Evolutionary conservation across 2,329 filamentous ascomycete genomes (phyloP).

Genomic region (Nannizziopsis arthrosporioides): DNA sequence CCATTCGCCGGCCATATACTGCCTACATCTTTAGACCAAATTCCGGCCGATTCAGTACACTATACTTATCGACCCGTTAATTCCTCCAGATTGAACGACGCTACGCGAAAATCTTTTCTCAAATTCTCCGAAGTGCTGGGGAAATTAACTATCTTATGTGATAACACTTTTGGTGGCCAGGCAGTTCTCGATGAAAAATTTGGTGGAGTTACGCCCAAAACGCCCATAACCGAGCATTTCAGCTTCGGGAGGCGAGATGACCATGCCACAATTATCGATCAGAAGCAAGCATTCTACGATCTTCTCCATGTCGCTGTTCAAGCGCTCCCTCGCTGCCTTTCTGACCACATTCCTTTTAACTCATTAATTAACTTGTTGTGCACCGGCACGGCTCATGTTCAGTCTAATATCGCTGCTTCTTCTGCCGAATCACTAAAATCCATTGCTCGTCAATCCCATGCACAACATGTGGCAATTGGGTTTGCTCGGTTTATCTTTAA

Average conservation of each 20-base stretch:
- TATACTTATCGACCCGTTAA: conserved; percentile 42
- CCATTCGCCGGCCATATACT: conserved; percentile 9
- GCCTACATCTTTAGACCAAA: not conserved
- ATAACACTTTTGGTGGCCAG: conserved; percentile 93
- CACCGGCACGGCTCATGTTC: conserved; percentile 91
- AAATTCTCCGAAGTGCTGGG: conserved; percentile 91
- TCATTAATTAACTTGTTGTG: conserved; percentile 88
- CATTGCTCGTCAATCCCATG: conserved; percentile 84
- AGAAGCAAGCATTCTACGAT: conserved; percentile 91
- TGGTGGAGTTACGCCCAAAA: conserved; percentile 74
- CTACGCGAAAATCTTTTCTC: conserved; percentile 71
- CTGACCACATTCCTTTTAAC: conserved; percentile 82
- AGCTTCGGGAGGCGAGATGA: conserved; percentile 79
- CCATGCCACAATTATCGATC: conserved; percentile 58
- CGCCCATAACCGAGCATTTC: conserved; percentile 87
- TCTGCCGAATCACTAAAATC: conserved; percentile 89
- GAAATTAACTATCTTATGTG: conserved; percentile 90
- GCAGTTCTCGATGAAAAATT: conserved; percentile 94
- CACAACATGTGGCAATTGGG: conserved; percentile 89
- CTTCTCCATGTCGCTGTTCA: conserved; percentile 91
- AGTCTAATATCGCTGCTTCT: conserved; percentile 80
- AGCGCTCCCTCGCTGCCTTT: conserved; percentile 85
- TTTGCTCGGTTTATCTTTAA: conserved; percentile 98
- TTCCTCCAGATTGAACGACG: conserved; percentile 55
- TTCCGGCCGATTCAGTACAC: conserved; percentile 15